Conservation (phyloP, 2,329 filamentous ascomycete species). For the Hymenoscyphus salicellus region DNA sequence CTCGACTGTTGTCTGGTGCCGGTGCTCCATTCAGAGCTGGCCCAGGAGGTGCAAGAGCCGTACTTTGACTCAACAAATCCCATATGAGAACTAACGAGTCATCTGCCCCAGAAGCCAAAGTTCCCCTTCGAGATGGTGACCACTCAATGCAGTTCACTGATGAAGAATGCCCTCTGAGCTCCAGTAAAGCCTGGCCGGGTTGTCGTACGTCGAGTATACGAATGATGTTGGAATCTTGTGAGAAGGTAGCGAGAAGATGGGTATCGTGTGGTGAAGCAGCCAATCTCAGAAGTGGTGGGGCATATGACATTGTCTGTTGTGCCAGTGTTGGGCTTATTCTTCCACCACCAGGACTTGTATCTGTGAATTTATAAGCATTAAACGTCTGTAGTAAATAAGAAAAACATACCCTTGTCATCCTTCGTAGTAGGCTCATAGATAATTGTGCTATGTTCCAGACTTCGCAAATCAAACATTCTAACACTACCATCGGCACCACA, state of each 20-base stretch:
- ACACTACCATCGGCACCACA: constrained; percentile 97
- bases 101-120: constrained; percentile 86
- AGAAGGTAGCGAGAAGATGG: constrained; percentile 94
- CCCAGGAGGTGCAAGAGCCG: constrained; percentile 30
- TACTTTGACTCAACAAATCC: constrained; percentile 72
- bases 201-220: constrained; percentile 95
- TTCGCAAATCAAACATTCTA: constrained; percentile 96
- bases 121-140: constrained; percentile 82
- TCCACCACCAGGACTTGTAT: constrained; percentile 51
- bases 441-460: constrained; percentile 95
- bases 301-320: constrained; percentile 73
- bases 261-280: constrained; percentile 93
- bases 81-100: constrained; percentile 89
- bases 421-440: constrained; percentile 97
- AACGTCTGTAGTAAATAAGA: background rate
- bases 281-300: constrained; percentile 73
- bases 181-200: constrained; percentile 89
- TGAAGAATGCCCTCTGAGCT: constrained; percentile 83
- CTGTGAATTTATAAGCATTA: constrained; percentile 32
- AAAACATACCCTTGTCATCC: constrained; percentile 61
- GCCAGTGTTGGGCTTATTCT: constrained; percentile 71
- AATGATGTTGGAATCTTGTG: constrained; percentile 86
- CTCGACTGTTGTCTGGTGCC: constrained; percentile 56
- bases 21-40: constrained; percentile 49
- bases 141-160: constrained; percentile 92